Conservation (phyloP, 768 basidiomycete genomes). For the Termitomyces titanicus region DNA sequence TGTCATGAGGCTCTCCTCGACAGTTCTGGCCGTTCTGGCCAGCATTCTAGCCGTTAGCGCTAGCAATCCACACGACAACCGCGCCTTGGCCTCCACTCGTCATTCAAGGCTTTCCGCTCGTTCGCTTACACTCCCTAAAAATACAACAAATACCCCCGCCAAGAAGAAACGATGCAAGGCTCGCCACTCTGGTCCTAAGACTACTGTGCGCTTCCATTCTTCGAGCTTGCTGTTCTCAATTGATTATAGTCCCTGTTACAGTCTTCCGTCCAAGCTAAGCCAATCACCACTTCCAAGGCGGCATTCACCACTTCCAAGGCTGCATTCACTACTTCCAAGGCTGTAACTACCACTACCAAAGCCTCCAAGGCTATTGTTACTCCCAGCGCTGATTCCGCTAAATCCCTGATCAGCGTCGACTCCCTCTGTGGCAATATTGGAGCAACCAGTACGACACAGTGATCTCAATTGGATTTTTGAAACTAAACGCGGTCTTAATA, state of each 20-base stretch:
- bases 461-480: not conserved
- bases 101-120: constrained; percentile 35
- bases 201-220: not conserved
- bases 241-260: not conserved
- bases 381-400: constrained; percentile 9
- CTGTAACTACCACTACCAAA: not conserved
- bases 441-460: constrained; percentile 40
- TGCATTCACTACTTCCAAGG: constrained; percentile 12
- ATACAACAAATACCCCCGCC: not conserved
- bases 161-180: constrained; percentile 19
- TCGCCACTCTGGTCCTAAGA: constrained; percentile 6
- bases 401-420: constrained; percentile 33
- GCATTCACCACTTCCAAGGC: constrained; percentile 4
- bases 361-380: not conserved
- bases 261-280: constrained; percentile 5
- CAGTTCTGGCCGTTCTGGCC: constrained; percentile 35
- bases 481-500: not conserved
- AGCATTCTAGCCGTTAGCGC: constrained; percentile 30
- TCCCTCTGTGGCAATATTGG: constrained; percentile 44
- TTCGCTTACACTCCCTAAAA: constrained; percentile 10
- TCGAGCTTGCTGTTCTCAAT: not conserved
- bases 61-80: constrained; percentile 25
- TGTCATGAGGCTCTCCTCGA: constrained; percentile 42
- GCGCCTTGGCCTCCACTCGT: constrained; percentile 24
- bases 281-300: constrained; percentile 13